Conservation (phyloP, 352 stramenopile species). For the Phytopythium mirpurense region DNA sequence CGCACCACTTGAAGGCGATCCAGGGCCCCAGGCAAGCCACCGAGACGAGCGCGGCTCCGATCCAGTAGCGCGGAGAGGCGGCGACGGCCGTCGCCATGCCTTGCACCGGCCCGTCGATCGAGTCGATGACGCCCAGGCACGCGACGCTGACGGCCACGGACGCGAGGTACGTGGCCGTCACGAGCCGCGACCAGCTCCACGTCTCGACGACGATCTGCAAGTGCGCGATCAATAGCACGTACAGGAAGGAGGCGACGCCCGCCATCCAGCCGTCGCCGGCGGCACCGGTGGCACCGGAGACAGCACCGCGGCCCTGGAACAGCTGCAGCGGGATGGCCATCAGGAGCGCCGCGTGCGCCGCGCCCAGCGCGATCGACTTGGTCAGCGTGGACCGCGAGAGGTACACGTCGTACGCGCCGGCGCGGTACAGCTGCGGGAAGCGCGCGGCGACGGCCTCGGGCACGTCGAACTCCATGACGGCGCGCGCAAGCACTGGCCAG, state of each 20-base stretch:
- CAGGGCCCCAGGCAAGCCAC: slow-evolving; percentile 50
- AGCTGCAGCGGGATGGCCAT: slow-evolving; percentile 52
- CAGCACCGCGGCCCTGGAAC: slow-evolving; percentile 44
- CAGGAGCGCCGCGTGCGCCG: slow-evolving; percentile 56
- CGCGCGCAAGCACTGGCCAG: slow-evolving; percentile 82
- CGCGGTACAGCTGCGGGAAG: slow-evolving; percentile 72
- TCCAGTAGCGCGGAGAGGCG: slow-evolving; percentile 42
- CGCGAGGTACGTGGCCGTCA: slow-evolving; percentile 30
- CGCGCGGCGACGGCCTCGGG: slow-evolving; percentile 52
- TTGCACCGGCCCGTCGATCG: slow-evolving; percentile 35
- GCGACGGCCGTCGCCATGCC: slow-evolving; percentile 37
- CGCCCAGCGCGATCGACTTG: slow-evolving; percentile 32
- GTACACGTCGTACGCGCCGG: slow-evolving; percentile 50
- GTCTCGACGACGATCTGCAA: slow-evolving; percentile 80
- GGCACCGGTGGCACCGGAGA: slow-evolving; percentile 47
- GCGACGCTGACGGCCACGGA: slow-evolving; percentile 52
- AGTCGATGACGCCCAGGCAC: slow-evolving; percentile 52
- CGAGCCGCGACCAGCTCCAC: slow-evolving; percentile 67
- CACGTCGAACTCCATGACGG: slow-evolving; percentile 75
- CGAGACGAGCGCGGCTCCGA: slow-evolving; percentile 42
- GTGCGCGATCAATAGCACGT: slow-evolving; percentile 91
- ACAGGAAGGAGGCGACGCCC: slow-evolving; percentile 91
- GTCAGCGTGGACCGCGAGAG: slow-evolving; percentile 49
- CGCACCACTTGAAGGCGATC: slow-evolving; percentile 66
- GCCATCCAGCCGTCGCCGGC: slow-evolving; percentile 76